Evolutionary conservation across 176 grass and related monocot genomes (phyloP), one percentile per base, ranked within the genome.

Genomic region (Rhynchospora breviuscula): DNA sequence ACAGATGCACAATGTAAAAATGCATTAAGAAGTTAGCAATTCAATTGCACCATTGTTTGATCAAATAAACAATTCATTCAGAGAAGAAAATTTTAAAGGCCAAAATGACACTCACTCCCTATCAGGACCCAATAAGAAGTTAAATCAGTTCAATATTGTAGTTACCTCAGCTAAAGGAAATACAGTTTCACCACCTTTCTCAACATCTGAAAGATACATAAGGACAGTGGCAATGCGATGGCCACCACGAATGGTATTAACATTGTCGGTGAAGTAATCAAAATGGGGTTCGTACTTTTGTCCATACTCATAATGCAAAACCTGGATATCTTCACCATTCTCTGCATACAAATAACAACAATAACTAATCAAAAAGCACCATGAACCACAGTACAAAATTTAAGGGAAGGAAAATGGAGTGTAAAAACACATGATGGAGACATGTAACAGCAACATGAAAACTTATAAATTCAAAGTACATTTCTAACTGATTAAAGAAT

Each of bases 271-370:
- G 83, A 99, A 99, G 84, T 91, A 99, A 90, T 95, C 96, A 79
- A 85, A 90, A 67, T 95, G 91, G 1, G 87, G 88, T 83, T 93
- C 91, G 63, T 99, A 95, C 85, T 93, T 93, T 87, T 99, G 89
- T 5, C 91, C 93, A 75, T 58, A 82, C 83, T 90, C 92, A 75
- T 95, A 99, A 31, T 91, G 90, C 52, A 90, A 35, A 48, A 99
- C 86, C 90, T 99, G 96, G 21, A 95, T 95, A 79, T 93, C 93
- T 82, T 99, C 96, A 13, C 91, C 91, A 78, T 99, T 99, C 85
- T 99, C 96, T 99, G 88, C 33, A 84, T 47, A 90, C 33, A 33
- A 88, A 80, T 11, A 93, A 70, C 23, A 80, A 64, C 13, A 56
- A 66, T 80, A n/a, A 90, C 75, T 3, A 61, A 88, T 65, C 51